Base-by-base conservation (phyloP, 495 filamentous ascomycete genomes). In the Xanthoparmelia taractica region DNA sequence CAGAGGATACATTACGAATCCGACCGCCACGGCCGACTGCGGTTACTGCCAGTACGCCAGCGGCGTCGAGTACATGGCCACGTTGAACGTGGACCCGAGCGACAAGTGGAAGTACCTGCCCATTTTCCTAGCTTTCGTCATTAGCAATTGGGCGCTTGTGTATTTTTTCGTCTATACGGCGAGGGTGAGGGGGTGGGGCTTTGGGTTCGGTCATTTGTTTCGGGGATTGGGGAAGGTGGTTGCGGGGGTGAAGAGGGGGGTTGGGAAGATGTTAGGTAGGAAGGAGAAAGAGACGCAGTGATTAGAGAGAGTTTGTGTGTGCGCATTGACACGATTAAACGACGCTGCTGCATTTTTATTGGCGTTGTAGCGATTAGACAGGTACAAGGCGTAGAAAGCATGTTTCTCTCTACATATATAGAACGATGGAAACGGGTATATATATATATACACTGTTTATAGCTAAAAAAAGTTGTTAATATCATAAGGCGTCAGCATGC, bases 111-210 rank as follows among this genome's bases (percentile, higher is more conserved):
- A 80, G 52, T 82, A 91, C 70, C 89, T 91, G 69, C 90, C 88
- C 3, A 87, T 93, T 61, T 92, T 92, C 77, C 59, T 90, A 40
- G 84, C 80, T 2, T 92, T 92, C 73, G 86, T 86, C 36, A 78
- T 92, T 27, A 85, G 82, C 59, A 93, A 93, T 69, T 93, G 87
- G 85, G 70, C 76, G 45, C 78, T 93, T 54, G 87, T 95, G 0
- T 93, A 92, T 73, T 92, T 95, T 77, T 90, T 95, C 65, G 83
- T 93, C 59, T 94, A 89, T 71, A 87, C 87, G 2, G 83, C 91
- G 6, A 78, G 89, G 23, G 82, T 94, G 55, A 80, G 81, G 64
- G 82, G 86, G 10, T 91, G 87, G 88, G 82, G 75, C 13, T 92
- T 92, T 68, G 89, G 89, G 0, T 75, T 91, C 47, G 82, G 85